Evolutionary conservation across 2,329 filamentous ascomycete species (phyloP).

Genomic region (Xylariaceae sp.): DNA sequence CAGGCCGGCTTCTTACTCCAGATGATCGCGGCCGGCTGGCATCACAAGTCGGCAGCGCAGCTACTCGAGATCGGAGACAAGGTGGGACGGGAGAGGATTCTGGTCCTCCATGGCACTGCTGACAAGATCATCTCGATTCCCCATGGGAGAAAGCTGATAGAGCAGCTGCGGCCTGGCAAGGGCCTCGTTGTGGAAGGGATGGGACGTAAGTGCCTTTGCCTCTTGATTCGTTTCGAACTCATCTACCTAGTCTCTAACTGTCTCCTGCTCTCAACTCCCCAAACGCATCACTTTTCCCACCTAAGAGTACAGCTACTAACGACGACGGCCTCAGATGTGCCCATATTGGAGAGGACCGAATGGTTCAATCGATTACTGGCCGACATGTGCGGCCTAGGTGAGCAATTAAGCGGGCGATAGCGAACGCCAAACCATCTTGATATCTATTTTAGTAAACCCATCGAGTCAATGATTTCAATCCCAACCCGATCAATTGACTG

Average conservation of each 20-base stretch:
- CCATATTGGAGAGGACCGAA: conserved; percentile 62
- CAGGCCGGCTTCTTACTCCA: conserved; percentile 68
- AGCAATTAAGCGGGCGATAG: conserved; percentile 37
- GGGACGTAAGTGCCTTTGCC: conserved; percentile 42
- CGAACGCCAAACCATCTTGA: background rate
- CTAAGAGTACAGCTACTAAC: conserved; percentile 1
- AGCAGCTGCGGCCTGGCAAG: conserved; percentile 53
- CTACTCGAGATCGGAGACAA: conserved; percentile 58
- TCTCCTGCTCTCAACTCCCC: background rate
- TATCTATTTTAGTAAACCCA: background rate
- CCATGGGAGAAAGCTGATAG: conserved; percentile 64
- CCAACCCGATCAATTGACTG: background rate
- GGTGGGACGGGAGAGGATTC: conserved; percentile 67
- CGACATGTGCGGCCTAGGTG: conserved; percentile 48
- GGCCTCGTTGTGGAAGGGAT: conserved; percentile 59
- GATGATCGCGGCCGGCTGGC: conserved; percentile 71
- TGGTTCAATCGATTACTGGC: conserved; percentile 64
- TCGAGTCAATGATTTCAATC: background rate
- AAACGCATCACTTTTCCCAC: background rate
- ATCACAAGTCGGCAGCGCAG: conserved; percentile 65
- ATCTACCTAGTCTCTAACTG: background rate
- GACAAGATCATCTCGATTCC: conserved; percentile 74
- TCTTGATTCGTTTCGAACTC: background rate
- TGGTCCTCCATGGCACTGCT: conserved; percentile 68
- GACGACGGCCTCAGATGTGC: conserved; percentile 44